Percentiles rank a stretch among this genome's conserved stretches.
Conservation (phyloP, 768 basidiomycete species). For the Suillus subaureus region DNA sequence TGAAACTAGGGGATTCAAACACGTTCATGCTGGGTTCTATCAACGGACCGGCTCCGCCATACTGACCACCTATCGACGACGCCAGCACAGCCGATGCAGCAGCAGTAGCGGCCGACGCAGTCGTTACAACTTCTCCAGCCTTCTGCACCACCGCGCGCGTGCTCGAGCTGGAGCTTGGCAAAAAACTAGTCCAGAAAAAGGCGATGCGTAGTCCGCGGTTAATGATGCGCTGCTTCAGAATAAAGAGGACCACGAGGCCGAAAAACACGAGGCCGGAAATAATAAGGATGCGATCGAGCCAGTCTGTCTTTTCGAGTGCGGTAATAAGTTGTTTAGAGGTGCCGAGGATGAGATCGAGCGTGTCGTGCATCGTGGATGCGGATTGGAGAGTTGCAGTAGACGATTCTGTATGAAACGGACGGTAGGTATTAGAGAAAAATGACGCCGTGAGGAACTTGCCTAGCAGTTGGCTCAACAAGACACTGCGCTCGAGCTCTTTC, state of each 20-base stretch:
- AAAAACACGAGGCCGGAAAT: conserved; percentile 82
- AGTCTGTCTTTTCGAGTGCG: conserved; percentile 86
- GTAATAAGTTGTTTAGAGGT: conserved; percentile 87
- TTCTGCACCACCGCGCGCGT: conserved; percentile 5
- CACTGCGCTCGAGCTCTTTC: conserved; percentile 87
- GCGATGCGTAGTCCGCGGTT: conserved; percentile 79
- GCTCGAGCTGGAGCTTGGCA: conserved; percentile 46
- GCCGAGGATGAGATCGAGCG: conserved; percentile 66
- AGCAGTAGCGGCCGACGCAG: neutral
- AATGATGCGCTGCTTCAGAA: conserved; percentile 85
- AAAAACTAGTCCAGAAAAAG: conserved; percentile 85
- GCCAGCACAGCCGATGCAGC: neutral
- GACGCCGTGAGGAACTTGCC: conserved; percentile 44
- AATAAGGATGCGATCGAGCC: conserved; percentile 89
- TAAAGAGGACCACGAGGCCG: conserved; percentile 78
- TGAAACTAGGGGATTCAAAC: neutral
- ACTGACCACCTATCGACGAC: neutral
- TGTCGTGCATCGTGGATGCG: conserved; percentile 77
- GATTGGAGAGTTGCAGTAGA: conserved; percentile 78
- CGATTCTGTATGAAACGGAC: conserved; percentile 48
- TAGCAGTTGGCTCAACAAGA: conserved; percentile 83
- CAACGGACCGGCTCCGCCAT: neutral
- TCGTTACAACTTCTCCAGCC: conserved; percentile 1
- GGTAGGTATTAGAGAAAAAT: neutral
- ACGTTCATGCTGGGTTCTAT: neutral